Conservation (phyloP, 257 asterid genomes). For the Gardenia jasminoides region DNA sequence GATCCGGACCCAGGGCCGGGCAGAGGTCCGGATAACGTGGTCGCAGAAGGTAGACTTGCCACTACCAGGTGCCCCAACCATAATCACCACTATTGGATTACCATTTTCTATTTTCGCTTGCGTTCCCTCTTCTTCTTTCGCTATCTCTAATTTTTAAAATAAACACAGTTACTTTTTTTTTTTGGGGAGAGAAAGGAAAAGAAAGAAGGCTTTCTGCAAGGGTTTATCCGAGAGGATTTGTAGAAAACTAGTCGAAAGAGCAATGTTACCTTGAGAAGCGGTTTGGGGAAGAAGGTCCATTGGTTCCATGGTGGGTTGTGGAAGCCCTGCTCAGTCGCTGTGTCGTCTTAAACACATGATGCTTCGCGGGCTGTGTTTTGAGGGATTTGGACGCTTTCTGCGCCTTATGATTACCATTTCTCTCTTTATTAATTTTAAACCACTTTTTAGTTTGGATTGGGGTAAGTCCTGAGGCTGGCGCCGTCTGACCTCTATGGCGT, state of each 20-base stretch:
- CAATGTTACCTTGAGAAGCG: constrained; percentile 34
- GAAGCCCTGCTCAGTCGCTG: neutral
- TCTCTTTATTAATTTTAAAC: too few species aligned
- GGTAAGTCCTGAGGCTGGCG: too few species aligned
- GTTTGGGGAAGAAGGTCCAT: constrained; percentile 57
- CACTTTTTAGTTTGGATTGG: too few species aligned
- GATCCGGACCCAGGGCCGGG: constrained; percentile 77
- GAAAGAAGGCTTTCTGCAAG: neutral
- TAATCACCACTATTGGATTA: constrained; percentile 41
- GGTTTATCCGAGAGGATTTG: neutral
- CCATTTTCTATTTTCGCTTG: constrained; percentile 8
- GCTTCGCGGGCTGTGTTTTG: too few species aligned
- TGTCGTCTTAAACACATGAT: too few species aligned
- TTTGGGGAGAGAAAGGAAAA: neutral
- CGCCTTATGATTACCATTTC: too few species aligned
- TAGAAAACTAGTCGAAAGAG: neutral
- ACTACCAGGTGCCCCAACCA: constrained; percentile 93
- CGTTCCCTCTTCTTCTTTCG: constrained; percentile 29
- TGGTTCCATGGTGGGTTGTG: constrained; percentile 31
- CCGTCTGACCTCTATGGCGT: too few species aligned
- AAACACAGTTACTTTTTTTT: neutral
- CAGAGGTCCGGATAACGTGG: constrained; percentile 48
- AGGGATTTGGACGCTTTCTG: too few species aligned
- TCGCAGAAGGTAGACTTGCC: constrained; percentile 94
- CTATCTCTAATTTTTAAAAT: neutral